Evolutionary conservation across 192 early-diverging fungal genomes (phyloP), one percentile per base, ranked within the genome.

Genomic region (Phlyctochytrium arcticum): DNA sequence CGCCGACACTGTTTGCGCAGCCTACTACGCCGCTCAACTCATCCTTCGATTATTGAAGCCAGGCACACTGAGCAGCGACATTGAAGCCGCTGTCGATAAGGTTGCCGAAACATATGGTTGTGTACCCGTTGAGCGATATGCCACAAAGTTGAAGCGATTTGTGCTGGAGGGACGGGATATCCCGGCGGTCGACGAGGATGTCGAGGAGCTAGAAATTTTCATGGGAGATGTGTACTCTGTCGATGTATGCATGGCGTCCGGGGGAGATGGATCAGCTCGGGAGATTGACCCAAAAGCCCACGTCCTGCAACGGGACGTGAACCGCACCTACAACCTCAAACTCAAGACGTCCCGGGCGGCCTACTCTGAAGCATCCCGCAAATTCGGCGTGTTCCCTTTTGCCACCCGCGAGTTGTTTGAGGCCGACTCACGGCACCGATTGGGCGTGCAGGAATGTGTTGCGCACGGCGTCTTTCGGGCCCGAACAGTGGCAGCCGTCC

Each of bases 1-100:
- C 51, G 95, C 93, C 49, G 93, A 97, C 75, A 92, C 88, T 31
- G 77, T 98, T 63, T 80, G 85, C 35, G 95, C 93, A n/a, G 92
- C 95, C 21, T 82, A 94, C 79, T 81, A 85, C 57, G 92, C 92
- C 48, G 80, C 87, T n/a, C 91, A 93, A 67, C 90, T 89, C 26
- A 85, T 89, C 26, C 73, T 92, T 63, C 88, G 92, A 48, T 57
- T 93, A 70, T 80, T 98, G 71, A 84, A 84, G 65, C 88, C 90
- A 55, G 95, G 92, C 44, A 49, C 36, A 12, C 71, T 80, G 74
- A 70, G 73, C 62, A 54, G 48, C 33, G 82, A 86, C 48, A 70
- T 92, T 33, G 94, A 89, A 51, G 82, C 90, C 39, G 75, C 79
- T 34, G 82, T 98, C 50, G 82, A 88, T 62, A 83, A 87, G 67